Evolutionary conservation across 192 early-diverging fungal genomes (phyloP), one percentile per base, ranked within the genome.

Genomic region (Helicostylum pulchrum): DNA sequence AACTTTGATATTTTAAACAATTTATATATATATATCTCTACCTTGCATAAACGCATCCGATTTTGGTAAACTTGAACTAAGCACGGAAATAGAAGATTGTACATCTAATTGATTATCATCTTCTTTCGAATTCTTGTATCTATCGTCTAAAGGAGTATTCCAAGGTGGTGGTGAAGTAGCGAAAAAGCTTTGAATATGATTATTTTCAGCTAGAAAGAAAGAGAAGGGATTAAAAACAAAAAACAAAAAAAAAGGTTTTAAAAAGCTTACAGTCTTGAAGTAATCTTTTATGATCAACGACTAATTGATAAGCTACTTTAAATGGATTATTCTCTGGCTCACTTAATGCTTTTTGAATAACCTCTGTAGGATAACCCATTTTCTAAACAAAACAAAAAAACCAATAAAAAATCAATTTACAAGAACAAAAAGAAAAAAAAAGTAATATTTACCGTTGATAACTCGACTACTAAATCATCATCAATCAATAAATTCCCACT

Each of bases 261-360:
- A 26, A 12, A 7, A 14, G 32, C 62, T 62, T 77, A 86, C 84
- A 77, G 58, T 74, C 82, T 44, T 77, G 72, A 39, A 88, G 70
- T 81, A 91, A 85, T 62, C 83, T 74, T 46, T 89, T 80, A 63
- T 85, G 87, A 74, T 97, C 97, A 1, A 94, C 81, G n/a, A 94
- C 88, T 61, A 99, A 80, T 69, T 96, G 94, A 73, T 97, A 99
- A 5, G 97, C 94, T 6, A 99, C 97, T 66, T 96, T 96, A 58
- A 96, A 88, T 23, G 93, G 94, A 73, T 96, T 97, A 71, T 95
- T 96, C 55, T 88, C 92, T 7, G 78, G 72, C 71, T 94, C 90
- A 19, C 87, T 78, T 61, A 99, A 73, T 61, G 93, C 93, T 48
- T 79, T 69, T 23, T 87, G 67, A 42, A 99, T 87, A 14, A 86